Evolutionary conservation across 1,284 basidiomycete species (phyloP), one percentile per base, ranked within the genome.

Genomic region (Ceratobasidium sp.): DNA sequence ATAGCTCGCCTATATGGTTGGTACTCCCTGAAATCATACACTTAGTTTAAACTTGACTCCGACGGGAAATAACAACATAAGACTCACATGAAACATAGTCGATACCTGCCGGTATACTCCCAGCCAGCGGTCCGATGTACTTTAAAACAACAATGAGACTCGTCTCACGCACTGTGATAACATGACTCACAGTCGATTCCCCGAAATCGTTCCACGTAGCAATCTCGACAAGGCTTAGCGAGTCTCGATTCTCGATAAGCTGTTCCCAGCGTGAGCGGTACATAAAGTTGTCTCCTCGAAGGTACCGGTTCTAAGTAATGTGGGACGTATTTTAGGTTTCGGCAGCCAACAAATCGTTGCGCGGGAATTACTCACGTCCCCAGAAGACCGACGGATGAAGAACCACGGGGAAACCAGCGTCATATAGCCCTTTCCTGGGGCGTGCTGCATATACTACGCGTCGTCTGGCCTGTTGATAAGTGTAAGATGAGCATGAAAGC

Each of bases 401-500:
- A 83, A 83, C 58, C 80, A 75, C 0, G 82, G 83, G 4, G 79
- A 80, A n/a, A 82, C 78, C 8, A 82, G 78, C 0, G 81, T 81
- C 81, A 83, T 82, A 74, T 81, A 82, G 5, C 81, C 79, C 73
- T 81, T 82, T 16, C 70, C 57, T 30, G 14, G 23, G 4, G 50
- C 16, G 80, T 82, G 80, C 79, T 82, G 82, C 21, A 77, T 78
- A 66, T 79, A 80, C 72, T 58, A 55, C 38, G 57, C 54, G 57
- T 73, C 73, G 16, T 69, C 58, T 6, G 41, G 64, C 47, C 58
- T 62, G 43, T 54, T n/a, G n/a, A n/a, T n/a, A n/a, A n/a, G n/a
- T n/a, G n/a, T n/a, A n/a, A n/a, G n/a, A n/a, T n/a, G n/a, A n/a
- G n/a, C n/a, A n/a, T n/a, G n/a, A n/a, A n/a, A n/a, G n/a, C 30